Conservation (phyloP, 2,329 filamentous ascomycete genomes). For the Aureobasidium sp. region DNA sequence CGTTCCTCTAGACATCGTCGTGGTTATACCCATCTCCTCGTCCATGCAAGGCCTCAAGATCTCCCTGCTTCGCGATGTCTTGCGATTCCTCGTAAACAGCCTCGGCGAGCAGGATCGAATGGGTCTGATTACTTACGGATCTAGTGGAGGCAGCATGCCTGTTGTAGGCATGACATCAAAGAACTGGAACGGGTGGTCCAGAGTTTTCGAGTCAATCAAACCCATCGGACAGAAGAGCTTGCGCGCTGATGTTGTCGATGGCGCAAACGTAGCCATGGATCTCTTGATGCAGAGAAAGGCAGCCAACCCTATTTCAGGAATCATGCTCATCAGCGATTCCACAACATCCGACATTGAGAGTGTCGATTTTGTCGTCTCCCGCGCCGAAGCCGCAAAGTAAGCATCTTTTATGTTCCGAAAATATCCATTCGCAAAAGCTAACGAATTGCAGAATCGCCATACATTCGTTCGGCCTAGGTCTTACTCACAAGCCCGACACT, state of each 20-base stretch:
- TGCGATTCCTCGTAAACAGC: conserved; percentile 83
- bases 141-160: conserved; percentile 83
- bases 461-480: conserved; percentile 89
- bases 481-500: conserved; percentile 96
- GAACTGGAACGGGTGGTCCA: conserved; percentile 83
- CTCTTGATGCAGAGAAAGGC: conserved; percentile 95
- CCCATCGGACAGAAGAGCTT: conserved; percentile 95
- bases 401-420: conserved; percentile 27
- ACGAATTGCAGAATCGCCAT: conserved; percentile 62
- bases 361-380: conserved; percentile 93
- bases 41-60: conserved; percentile 99
- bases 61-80: conserved; percentile 79
- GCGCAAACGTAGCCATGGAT: conserved; percentile 97
- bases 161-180: conserved; percentile 98
- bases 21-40: conserved; percentile 92
- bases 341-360: conserved; percentile 90
- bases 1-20: conserved; percentile 88
- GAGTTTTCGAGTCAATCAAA: conserved; percentile 75
- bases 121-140: conserved; percentile 95
- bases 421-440: conserved; percentile 11
- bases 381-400: conserved; percentile 93
- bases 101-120: conserved; percentile 91
- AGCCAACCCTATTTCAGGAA: conserved; percentile 89
- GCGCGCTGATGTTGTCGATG: conserved; percentile 91
- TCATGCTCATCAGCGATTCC: conserved; percentile 94